Evolutionary conservation across 306 rosid genomes (phyloP), one percentile per base, ranked within the genome.

Genomic region (Bauhinia variegata): DNA sequence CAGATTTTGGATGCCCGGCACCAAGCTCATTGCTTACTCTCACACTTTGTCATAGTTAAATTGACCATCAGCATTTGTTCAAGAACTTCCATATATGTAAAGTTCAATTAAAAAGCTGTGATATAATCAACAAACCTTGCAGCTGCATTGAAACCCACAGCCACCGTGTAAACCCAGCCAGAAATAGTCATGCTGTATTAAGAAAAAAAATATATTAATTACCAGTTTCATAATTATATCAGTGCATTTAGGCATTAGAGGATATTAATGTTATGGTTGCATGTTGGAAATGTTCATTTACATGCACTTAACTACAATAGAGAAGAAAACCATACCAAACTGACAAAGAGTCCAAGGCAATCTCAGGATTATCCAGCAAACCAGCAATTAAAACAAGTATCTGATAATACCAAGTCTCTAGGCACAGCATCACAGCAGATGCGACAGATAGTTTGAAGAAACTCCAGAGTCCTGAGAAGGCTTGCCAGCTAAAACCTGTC

Each of bases 391-490:
- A 48, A 18, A 89, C 95, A 1, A 89, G 63, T 4, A 83, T 56
- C 85, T 89, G 96, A 53, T 67, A 85, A 9, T 89, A 89, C 96
- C 96, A 89, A 0, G 72, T 72, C 70, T 89, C 96, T 73, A 89
- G 77, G 11, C 96, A 89, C 36, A 89, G 61, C 96, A 89, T 89
- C 54, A 89, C 91, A 0, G 96, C 96, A 6, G 95, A 89, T 0
- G 86, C 85, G 0, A 72, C 54, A 1, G 96, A 89, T 4, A 89
- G 10, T 67, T 79, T 87, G 5, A 82, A 6, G 53, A 89, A 89
- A 11, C 9, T 73, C 68, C 78, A 64, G 1, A 89, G 42, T 10
- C 86, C 91, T 7, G 73, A 44, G 34, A 89, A 85, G 0, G 96
- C 91, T 63, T 62, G 61, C 51, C 48, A 0, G 6, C 81, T 81